phyloP scores from a whole-genome alignment of 129 eudicot genomes.

The Flaveria ramosissima region DNA sequence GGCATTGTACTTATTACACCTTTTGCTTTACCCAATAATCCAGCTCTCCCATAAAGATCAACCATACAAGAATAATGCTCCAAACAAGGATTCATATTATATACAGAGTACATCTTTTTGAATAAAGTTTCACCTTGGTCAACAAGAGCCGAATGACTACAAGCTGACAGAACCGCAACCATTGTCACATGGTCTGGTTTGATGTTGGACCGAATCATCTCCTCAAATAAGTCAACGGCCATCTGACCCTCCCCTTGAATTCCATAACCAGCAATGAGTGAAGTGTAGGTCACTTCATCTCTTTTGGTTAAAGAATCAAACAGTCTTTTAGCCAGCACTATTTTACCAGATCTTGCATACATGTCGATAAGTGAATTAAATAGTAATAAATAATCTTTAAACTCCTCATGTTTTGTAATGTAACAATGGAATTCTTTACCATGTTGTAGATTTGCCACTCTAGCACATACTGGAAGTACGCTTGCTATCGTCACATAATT shows the following conservation, averaged over 20 bases:
- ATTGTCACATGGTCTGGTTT: slow-evolving; percentile 63
- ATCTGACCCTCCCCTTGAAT: slow-evolving; percentile 52
- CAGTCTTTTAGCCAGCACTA: slow-evolving; percentile 45
- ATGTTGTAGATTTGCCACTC: slow-evolving; percentile 64
- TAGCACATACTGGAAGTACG: slow-evolving; percentile 71
- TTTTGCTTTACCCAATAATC: slow-evolving; percentile 50
- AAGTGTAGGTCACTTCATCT: slow-evolving; percentile 68
- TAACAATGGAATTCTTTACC: slow-evolving; percentile 65
- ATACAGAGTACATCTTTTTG: slow-evolving; percentile 46
- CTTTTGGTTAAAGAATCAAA: slow-evolving; percentile 49
- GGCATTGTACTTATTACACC: slow-evolving; percentile 50
- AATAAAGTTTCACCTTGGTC: slow-evolving; percentile 57
- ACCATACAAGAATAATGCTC: slow-evolving; percentile 80
- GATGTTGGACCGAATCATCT: slow-evolving; percentile 49
- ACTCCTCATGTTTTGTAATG: slow-evolving; percentile 41
- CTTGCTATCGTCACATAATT: slow-evolving; percentile 65
- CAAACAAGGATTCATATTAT: slow-evolving; percentile 47
- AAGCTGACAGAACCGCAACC: slow-evolving; percentile 68
- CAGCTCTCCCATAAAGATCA: slow-evolving; percentile 72
- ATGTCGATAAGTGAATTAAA: slow-evolving; percentile 66
- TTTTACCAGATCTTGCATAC: slow-evolving; percentile 73
- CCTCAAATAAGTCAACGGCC: slow-evolving; percentile 52
- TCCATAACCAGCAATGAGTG: slow-evolving; percentile 68
- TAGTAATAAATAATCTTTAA: slow-evolving; percentile 43
- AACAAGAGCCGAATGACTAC: slow-evolving; percentile 73